Conservation (phyloP, 768 basidiomycete genomes). For the Boletus tomentosulus region DNA sequence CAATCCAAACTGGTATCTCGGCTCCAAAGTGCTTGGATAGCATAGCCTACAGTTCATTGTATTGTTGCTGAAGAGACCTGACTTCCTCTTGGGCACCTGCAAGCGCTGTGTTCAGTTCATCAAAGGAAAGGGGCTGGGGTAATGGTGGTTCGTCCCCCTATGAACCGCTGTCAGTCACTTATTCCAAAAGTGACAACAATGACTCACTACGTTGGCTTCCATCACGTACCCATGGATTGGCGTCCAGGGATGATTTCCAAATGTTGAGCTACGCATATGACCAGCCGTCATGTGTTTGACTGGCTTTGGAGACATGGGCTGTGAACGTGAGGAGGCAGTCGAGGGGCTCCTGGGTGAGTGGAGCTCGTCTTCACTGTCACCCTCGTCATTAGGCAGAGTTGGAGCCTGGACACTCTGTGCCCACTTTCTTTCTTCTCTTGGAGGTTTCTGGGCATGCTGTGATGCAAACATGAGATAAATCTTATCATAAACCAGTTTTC, state of each 20-base stretch:
- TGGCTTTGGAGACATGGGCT: conserved; percentile 15
- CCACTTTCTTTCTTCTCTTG: background rate
- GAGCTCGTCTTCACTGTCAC: conserved; percentile 18
- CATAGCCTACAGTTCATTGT: conserved; percentile 20
- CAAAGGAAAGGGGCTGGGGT: conserved; percentile 19
- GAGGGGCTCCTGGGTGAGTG: conserved; percentile 9
- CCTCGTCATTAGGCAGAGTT: conserved; percentile 1
- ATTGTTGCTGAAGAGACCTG: conserved; percentile 20
- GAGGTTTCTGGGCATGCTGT: conserved; percentile 6
- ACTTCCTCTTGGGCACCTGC: conserved; percentile 24
- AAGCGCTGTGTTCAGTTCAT: conserved; percentile 24
- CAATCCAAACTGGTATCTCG: background rate
- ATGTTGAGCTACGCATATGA: conserved; percentile 24
- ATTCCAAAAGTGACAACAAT: conserved; percentile 1
- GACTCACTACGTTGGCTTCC: conserved; percentile 8
- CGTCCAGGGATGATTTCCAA: conserved; percentile 16
- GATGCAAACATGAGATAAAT: conserved; percentile 25
- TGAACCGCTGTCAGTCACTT: background rate
- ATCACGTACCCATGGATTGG: conserved; percentile 6
- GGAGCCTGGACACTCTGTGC: background rate
- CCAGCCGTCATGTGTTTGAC: background rate
- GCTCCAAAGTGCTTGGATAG: conserved; percentile 15
- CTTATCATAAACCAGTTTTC: conserved; percentile 31
- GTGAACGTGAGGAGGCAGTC: conserved; percentile 6
- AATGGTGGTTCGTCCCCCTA: conserved; percentile 8